These are phyloP conservation scores for Eremomyces bilateralis DNA, from an alignment of 495 filamentous ascomycete genomes.

Conservation along the genomic window DNA sequence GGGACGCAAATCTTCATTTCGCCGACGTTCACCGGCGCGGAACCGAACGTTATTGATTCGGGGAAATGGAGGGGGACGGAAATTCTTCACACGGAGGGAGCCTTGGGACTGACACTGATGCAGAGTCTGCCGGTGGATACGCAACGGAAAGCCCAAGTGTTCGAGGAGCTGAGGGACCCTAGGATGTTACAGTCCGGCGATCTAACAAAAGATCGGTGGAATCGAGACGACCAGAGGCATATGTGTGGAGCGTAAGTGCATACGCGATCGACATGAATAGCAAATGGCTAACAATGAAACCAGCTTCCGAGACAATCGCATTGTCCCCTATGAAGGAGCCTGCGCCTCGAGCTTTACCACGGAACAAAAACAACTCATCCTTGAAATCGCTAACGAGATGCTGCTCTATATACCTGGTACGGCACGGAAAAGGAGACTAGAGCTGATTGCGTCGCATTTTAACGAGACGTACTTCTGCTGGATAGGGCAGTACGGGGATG, in stretches of 20 bases:
- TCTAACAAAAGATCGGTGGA: too few relatives aligned
- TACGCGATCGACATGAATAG: too few relatives aligned
- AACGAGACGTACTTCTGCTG: slow-evolving; percentile 53
- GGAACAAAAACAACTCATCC: slow-evolving; percentile 31
- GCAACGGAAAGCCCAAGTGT: slow-evolving; percentile 22
- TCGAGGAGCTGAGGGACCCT: too few relatives aligned
- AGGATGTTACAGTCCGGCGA: slow-evolving; percentile 28
- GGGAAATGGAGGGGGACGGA: slow-evolving; percentile 36
- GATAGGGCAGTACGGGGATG: slow-evolving; percentile 45
- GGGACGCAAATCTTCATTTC: too few relatives aligned
- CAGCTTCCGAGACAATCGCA: slow-evolving; percentile 54
- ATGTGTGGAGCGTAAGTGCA: slow-evolving; percentile 56
- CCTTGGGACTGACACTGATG: slow-evolving; percentile 42
- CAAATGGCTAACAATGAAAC: too few relatives aligned
- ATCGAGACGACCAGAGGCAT: slow-evolving; percentile 52
- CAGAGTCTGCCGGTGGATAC: slow-evolving; percentile 32
- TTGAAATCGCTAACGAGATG: slow-evolving; percentile 34
- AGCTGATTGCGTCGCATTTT: slow-evolving; percentile 28
- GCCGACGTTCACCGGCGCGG: slow-evolving; percentile 61
- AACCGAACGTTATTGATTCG: slow-evolving; percentile 49
- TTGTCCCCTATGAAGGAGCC: slow-evolving; percentile 53
- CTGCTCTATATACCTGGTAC: slow-evolving; percentile 32
- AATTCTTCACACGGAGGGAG: slow-evolving; percentile 44
- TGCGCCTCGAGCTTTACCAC: slow-evolving; percentile 23
- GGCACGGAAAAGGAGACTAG: slow-evolving; percentile 29